Evolutionary conservation across 1,284 basidiomycete genomes (phyloP).

Genomic region (Phellopilus nigrolimitatus): DNA sequence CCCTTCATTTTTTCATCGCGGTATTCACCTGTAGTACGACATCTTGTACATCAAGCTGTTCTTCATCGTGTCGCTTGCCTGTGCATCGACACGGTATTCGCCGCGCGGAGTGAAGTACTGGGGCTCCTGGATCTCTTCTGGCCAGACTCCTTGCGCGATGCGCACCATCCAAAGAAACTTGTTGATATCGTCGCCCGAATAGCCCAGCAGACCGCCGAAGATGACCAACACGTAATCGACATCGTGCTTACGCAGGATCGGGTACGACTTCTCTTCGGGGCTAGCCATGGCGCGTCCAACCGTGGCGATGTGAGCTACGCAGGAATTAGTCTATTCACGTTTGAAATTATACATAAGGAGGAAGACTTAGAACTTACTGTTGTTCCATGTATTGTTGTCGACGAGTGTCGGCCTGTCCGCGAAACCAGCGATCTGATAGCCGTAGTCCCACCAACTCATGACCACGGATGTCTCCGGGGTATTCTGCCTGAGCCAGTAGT

Average conservation of each 20-base stretch:
- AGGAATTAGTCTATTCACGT: conserved; percentile 6
- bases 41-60: conserved; percentile 98
- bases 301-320: conserved; percentile 85
- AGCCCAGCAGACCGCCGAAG: conserved; percentile 95
- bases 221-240: conserved; percentile 98
- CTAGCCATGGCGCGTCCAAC: conserved; percentile 98
- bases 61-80: conserved; percentile 87
- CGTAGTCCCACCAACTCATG: conserved; percentile 99
- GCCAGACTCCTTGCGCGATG: conserved; percentile 98
- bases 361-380: conserved; percentile 59
- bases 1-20: neutral
- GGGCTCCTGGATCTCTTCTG: conserved; percentile 93
- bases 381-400: conserved; percentile 99
- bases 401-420: conserved; percentile 96
- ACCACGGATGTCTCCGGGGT: conserved; percentile 89
- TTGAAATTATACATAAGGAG: neutral
- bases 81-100: conserved; percentile 91
- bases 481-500: conserved; percentile 98
- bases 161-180: conserved; percentile 99
- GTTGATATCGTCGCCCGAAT: conserved; percentile 99
- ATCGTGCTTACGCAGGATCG: conserved; percentile 95
- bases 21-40: conserved; percentile 83
- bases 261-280: conserved; percentile 92
- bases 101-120: conserved; percentile 94
- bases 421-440: conserved; percentile 99